Evolutionary conservation across 2,329 filamentous ascomycete genomes (phyloP).

Genomic region (Xylariaceae sp.): DNA sequence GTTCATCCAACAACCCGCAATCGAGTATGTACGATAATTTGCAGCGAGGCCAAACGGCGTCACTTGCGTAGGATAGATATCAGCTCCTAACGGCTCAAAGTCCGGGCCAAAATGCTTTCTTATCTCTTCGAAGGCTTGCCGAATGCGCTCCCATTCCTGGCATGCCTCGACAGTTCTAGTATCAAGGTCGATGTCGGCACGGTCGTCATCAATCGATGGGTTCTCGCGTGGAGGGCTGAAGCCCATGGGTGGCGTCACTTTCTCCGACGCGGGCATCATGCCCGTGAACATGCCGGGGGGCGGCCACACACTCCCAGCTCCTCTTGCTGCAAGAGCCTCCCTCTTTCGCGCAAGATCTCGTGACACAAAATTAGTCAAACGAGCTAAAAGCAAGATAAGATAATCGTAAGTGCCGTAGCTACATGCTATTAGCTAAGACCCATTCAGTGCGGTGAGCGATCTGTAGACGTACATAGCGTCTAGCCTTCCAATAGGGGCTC

Average conservation of each 20-base stretch:
- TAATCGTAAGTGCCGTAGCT: slow-evolving; percentile 90
- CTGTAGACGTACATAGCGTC: slow-evolving; percentile 62
- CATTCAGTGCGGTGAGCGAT: background rate
- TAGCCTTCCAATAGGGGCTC: slow-evolving; percentile 72
- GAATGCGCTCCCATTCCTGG: slow-evolving; percentile 75
- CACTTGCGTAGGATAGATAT: slow-evolving; percentile 58
- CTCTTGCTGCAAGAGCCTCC: slow-evolving; percentile 59
- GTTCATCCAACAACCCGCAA: slow-evolving; percentile 83
- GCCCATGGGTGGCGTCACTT: slow-evolving; percentile 50
- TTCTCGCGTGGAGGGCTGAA: slow-evolving; percentile 50
- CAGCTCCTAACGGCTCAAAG: slow-evolving; percentile 72
- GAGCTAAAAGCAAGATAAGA: slow-evolving; percentile 74
- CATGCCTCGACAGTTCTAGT: slow-evolving; percentile 66
- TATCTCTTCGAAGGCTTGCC: slow-evolving; percentile 67
- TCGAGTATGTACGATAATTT: slow-evolving; percentile 81
- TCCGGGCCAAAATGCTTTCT: slow-evolving; percentile 65
- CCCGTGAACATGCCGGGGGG: slow-evolving; percentile 51
- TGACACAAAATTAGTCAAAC: slow-evolving; percentile 74
- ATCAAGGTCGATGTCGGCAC: slow-evolving; percentile 56
- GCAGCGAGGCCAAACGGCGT: slow-evolving; percentile 81
- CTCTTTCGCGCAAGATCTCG: slow-evolving; percentile 78
- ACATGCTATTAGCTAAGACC: slow-evolving; percentile 23
- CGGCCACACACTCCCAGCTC: slow-evolving; percentile 48
- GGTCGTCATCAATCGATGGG: slow-evolving; percentile 42
- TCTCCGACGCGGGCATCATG: slow-evolving; percentile 53